A percentile compares a stretch with the other conserved stretches of the same genome.
Conservation (phyloP, 495 filamentous ascomycete species). For the Neurospora sp. region DNA sequence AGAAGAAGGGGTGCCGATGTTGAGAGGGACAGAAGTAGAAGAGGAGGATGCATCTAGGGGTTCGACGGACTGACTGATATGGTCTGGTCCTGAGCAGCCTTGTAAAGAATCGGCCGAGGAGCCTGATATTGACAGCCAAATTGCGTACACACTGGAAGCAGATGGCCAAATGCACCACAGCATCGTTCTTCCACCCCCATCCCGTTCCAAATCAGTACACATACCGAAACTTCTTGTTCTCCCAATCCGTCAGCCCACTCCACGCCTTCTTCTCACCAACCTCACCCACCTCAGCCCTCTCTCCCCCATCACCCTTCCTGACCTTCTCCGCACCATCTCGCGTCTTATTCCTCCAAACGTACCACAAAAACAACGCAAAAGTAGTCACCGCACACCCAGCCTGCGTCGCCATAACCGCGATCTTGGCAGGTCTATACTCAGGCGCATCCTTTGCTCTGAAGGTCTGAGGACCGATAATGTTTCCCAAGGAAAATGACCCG, state of each 20-base stretch:
- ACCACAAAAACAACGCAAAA: constrained; percentile 23
- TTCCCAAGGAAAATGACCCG: constrained; percentile 51
- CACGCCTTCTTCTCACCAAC: constrained; percentile 25
- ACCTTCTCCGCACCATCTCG: constrained; percentile 1
- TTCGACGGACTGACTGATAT: not conserved
- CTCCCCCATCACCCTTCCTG: too few species aligned
- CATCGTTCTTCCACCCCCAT: not conserved
- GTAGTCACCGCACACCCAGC: constrained; percentile 24
- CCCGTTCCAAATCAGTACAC: constrained; percentile 13
- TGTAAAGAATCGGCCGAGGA: not conserved
- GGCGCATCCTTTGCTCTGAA: constrained; percentile 52
- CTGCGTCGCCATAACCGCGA: constrained; percentile 38
- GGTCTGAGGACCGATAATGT: constrained; percentile 60
- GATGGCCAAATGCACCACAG: not conserved
- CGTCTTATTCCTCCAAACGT: constrained; percentile 28
- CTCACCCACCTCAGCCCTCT: constrained; percentile 10
- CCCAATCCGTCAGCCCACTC: constrained; percentile 26
- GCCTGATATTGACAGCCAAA: not conserved
- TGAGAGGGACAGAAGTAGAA: constrained; percentile 5
- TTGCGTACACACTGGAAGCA: not conserved
- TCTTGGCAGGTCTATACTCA: constrained; percentile 52
- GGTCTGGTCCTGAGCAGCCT: not conserved
- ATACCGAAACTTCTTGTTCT: constrained; percentile 31
- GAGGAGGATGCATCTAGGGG: not conserved
- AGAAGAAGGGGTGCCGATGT: constrained; percentile 16